Evolutionary conservation across 495 filamentous ascomycete genomes (phyloP), one percentile per base, ranked within the genome.

Genomic region (Lasiosphaeriaceae sp.): DNA sequence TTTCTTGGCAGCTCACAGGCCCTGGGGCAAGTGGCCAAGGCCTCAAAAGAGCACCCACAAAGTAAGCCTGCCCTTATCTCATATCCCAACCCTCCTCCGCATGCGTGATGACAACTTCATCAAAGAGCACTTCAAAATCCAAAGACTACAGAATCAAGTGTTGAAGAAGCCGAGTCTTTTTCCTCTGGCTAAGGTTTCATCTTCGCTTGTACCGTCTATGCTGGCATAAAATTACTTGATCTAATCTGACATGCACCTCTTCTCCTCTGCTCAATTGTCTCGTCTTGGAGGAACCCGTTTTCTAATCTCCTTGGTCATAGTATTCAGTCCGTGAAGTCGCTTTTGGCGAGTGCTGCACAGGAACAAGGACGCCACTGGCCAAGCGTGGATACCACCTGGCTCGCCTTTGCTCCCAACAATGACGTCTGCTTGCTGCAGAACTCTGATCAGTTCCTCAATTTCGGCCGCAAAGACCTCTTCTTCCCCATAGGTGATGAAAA

Each of bases 301-400:
- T 66, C 68, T 73, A 57, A 85, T 76, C 50, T 77, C 75, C 23
- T 73, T 69, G 2, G 80, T 81, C 46, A 90, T 74, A 60, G 71
- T 64, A 51, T 66, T 73, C 58, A 92, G 62, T 11, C 86, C 87
- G 44, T 76, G 76, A 57, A 79, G 70, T 57, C 88, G 71, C 67
- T 80, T 74, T n/a, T 75, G 71, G 44, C 69, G 65, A 21, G 75
- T 79, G 44, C 75, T 74, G 50, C 82, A 82, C 17, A 91, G 69
- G 65, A 90, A 92, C 44, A 90, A 64, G 31, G 77, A 79, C 16
- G 84, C 88, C 23, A 92, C 84, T 14, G 88, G 89, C 89, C 89
- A 92, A 11, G 86, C 87, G 72, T 92, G 89, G 54, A 91, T 83
- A 20, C 79, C 84, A 4, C 81, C 86, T 35, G 73, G 68, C 59